Conservation (phyloP, 2,329 filamentous ascomycete genomes). For the Elsinoe necatrix region DNA sequence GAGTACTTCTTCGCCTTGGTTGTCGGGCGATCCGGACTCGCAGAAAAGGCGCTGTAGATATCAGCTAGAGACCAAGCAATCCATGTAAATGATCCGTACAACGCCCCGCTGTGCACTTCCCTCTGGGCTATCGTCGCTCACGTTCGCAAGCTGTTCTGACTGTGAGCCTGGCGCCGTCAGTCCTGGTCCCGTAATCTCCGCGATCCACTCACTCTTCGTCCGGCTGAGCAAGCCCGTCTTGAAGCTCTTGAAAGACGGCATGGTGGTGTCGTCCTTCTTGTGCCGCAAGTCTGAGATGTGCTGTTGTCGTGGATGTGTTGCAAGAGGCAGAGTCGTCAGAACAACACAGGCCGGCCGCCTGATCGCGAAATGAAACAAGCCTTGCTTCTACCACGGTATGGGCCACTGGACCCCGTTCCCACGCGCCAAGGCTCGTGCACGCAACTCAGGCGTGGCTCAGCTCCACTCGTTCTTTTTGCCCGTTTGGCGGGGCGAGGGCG, state of each 20-base stretch:
- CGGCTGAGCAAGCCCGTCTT: constrained; percentile 21
- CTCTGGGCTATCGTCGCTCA: constrained; percentile 53
- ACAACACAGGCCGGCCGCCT: not conserved
- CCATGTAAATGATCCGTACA: constrained; percentile 40
- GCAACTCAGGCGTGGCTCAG: constrained; percentile 4
- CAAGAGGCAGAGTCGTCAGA: not conserved
- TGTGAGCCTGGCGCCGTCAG: constrained; percentile 19
- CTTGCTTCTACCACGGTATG: not conserved
- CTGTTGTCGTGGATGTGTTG: not conserved
- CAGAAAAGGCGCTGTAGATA: constrained; percentile 63
- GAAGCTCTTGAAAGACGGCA: constrained; percentile 23
- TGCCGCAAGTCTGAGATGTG: not conserved
- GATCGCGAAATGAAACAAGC: not conserved
- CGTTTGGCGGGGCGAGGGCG: not conserved
- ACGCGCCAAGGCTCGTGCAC: constrained; percentile 12
- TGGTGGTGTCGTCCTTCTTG: not conserved
- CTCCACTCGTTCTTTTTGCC: constrained; percentile 1
- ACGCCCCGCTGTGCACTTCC: constrained; percentile 57
- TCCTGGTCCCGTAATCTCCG: constrained; percentile 16
- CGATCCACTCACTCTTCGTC: constrained; percentile 20
- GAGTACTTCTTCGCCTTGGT: constrained; percentile 78
- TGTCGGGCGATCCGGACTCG: constrained; percentile 56
- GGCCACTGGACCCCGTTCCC: not conserved
- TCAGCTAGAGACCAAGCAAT: constrained; percentile 11
- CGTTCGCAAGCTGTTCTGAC: constrained; percentile 23